Evolutionary conservation across 768 basidiomycete genomes (phyloP), one percentile per base, ranked within the genome.

Genomic region (Naematelia encephala): DNA sequence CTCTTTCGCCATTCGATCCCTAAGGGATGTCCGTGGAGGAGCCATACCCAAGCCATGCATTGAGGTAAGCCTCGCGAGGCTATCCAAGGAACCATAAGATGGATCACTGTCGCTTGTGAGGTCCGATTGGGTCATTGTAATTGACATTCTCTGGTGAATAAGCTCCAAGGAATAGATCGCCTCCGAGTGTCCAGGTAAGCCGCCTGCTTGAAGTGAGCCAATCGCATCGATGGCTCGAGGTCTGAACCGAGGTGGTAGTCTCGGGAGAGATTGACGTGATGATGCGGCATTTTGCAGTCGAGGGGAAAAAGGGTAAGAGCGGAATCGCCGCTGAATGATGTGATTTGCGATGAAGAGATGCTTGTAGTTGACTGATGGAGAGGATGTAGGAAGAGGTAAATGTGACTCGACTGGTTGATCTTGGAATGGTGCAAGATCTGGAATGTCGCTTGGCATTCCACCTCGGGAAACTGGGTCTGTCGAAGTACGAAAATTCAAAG

Each of bases 161-260:
- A 75, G 57, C 27, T 68, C 57, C 14, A 77, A 47, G 27, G 68
- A 66, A 51, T 77, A 77, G 54, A 77, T 65, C 0, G 65, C 64
- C 57, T 72, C 69, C 1, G 64, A 60, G 59, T 77, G 75, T 8
- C 75, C 75, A 2, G 67, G 63, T 21, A 77, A 53, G 42, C 75
- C 75, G 11, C 73, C 73, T 28, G 66, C 63, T 50, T 62, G 43
- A 13, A 71, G 50, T 2, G 71, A 73, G 0, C 67, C 61, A 27
- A 68, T 64, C 5, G 69, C 60, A 34, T 77, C 70, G 34, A 73
- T 11, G 23, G 2, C 29, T 28, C 21, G 30, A 21, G 21, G 21
- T 14, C 19, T 27, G 27, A 8, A 51, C 21, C 22, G 13, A n/a
- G 50, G 26, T 29, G 25, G 44, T 22, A 26, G 14, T 44, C 54